Base-by-base conservation (phyloP, 1,284 basidiomycete species). In the Pseudomicrostroma phylloplanum region DNA sequence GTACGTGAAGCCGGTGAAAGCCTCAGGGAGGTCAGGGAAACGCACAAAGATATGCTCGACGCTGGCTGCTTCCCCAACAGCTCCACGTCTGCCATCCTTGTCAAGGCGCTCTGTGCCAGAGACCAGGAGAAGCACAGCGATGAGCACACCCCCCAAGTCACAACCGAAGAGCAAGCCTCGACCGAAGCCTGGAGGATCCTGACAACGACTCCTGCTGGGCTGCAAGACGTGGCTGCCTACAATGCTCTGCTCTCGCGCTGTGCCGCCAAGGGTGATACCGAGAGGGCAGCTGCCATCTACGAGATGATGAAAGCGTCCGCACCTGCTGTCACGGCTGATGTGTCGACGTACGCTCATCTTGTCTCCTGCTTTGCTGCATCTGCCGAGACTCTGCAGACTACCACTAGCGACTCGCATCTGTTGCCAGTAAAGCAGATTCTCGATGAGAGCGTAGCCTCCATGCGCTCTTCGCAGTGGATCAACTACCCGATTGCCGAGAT, bases 31-130 rank as follows among this genome's bases (percentile, higher is more conserved):
- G 81, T 92, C 56, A 80, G 89, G 65, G 85, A 87, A 62, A 83
- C 86, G 4, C 94, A 93, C 82, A 86, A 89, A 70, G 83, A 86
- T 60, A 86, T 93, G 84, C 80, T 91, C 55, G 80, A 83, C 17
- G 82, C 82, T 54, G 85, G 86, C 23, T 75, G 92, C 12, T 75
- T 85, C 0, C 91, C 92, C n/a, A 87, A 88, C 68, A 72, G 82
- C 11, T 73, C 80, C 46, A 92, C 91, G 0, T 92, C 91, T 75
- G 77, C 82, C 19, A 80, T 81, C 42, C 83, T 93, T 57, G 86
- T 96, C 66, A 76, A 80, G 1, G 86, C 86, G 0, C 84, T 96
- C 62, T 86, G 86, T 21, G 81, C 84, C 30, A 87, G 91, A 42
- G 90, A 93, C 70, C 51, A 54, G 51, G 51, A 54, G 51, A 54